A percentile compares a stretch with the other conserved stretches of the same genome.
Conservation (phyloP, 2,329 filamentous ascomycete genomes). For the Aspergillus sp. region DNA sequence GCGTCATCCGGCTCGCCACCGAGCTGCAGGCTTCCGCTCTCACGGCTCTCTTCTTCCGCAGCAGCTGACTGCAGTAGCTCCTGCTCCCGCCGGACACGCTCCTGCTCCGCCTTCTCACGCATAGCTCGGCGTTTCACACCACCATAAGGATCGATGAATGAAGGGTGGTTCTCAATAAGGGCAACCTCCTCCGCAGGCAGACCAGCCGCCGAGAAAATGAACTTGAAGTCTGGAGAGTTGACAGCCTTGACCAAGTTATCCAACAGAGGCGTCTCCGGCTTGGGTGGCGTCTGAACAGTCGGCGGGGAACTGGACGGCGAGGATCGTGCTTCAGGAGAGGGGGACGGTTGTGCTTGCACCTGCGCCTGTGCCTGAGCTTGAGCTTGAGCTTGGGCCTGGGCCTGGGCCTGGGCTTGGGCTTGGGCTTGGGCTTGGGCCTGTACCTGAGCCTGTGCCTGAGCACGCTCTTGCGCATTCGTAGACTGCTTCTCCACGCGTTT, state of each 20-base stretch:
- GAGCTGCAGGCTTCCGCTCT: conserved; percentile 83
- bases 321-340: conserved; percentile 25
- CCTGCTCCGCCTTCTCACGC: conserved; percentile 70
- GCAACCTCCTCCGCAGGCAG: conserved; percentile 53
- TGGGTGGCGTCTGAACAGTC: conserved; percentile 20
- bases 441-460: conserved; percentile 3
- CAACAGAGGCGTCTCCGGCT: conserved; percentile 34
- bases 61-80: conserved; percentile 53
- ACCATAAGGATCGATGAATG: conserved; percentile 78
- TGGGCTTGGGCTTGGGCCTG: background rate
- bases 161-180: conserved; percentile 64
- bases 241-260: conserved; percentile 50
- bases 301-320: conserved; percentile 23
- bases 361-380: background rate
- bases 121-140: conserved; percentile 78
- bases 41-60: conserved; percentile 71
- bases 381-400: background rate
- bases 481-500: conserved; percentile 39
- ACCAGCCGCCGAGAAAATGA: conserved; percentile 54
- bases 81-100: conserved; percentile 57
- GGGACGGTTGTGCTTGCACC: conserved; percentile 21
- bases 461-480: conserved; percentile 25
- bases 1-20: conserved; percentile 90
- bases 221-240: conserved; percentile 54
- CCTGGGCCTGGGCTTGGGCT: background rate